Percentiles rank a stretch among this genome's conserved stretches.
Evolutionary conservation across 345 rosid species (phyloP).

Genomic region (Xanthoceras sorbifolium): DNA sequence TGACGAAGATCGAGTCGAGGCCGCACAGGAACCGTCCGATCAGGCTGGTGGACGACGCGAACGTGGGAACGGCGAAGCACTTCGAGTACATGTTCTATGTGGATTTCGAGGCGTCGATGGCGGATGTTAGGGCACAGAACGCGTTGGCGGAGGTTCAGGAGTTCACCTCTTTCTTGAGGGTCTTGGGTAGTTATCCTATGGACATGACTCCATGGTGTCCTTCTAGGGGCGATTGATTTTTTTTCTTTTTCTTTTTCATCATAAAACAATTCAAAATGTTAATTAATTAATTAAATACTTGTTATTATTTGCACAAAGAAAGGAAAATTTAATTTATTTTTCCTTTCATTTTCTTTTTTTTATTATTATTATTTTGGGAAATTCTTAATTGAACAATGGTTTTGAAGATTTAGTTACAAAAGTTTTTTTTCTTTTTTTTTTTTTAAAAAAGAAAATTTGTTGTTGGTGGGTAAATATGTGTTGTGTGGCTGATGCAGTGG

Average conservation of each 20-base stretch:
- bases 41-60: slow-evolving; percentile 73
- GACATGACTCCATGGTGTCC: slow-evolving; percentile 98
- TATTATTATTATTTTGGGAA: background rate
- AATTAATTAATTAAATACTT: background rate
- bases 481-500: slow-evolving; percentile 1
- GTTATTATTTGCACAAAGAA: slow-evolving; percentile 30
- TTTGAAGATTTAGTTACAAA: background rate
- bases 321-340: slow-evolving; percentile 19
- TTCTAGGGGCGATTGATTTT: slow-evolving; percentile 37
- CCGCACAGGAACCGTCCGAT: slow-evolving; percentile 86
- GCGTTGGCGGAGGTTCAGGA: slow-evolving; percentile 99
- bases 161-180: slow-evolving; percentile 95
- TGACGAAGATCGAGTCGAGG: slow-evolving; percentile 93
- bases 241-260: background rate
- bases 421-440: no score
- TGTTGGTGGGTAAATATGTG: slow-evolving; percentile 19
- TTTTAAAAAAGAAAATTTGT: background rate
- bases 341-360: background rate
- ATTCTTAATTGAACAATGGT: slow-evolving; percentile 19
- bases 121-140: slow-evolving; percentile 88
- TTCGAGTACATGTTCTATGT: slow-evolving; percentile 92
- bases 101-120: slow-evolving; percentile 97
- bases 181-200: slow-evolving; percentile 96
- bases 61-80: slow-evolving; percentile 77
- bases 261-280: background rate